Percentiles rank a stretch among this genome's conserved stretches.
Conservation (phyloP, 2,329 filamentous ascomycete genomes). For the Leptoxyphium fumago region DNA sequence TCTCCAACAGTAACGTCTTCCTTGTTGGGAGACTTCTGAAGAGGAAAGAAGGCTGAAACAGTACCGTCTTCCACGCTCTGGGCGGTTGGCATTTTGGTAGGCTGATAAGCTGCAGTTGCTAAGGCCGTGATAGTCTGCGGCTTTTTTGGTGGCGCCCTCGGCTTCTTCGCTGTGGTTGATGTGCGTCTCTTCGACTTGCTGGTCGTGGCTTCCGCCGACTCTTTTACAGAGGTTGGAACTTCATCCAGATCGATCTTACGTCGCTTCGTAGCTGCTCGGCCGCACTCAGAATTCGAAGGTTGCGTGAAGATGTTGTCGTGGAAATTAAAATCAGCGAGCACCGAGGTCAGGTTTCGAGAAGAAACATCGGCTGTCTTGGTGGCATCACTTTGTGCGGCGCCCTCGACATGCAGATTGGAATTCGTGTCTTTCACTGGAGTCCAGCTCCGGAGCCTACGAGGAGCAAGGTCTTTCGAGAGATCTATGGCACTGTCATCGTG, state of each 20-base stretch:
- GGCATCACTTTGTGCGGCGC: background rate
- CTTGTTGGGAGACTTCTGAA: slow-evolving; percentile 4
- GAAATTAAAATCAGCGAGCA: background rate
- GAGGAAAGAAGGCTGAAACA: slow-evolving; percentile 33
- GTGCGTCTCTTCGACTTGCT: slow-evolving; percentile 15
- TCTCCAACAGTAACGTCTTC: background rate
- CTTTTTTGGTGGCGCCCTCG: slow-evolving; percentile 51
- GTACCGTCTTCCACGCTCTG: slow-evolving; percentile 10
- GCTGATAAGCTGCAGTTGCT: slow-evolving; percentile 55
- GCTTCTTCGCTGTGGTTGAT: slow-evolving; percentile 21
- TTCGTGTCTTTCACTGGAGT: background rate
- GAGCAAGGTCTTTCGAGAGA: background rate
- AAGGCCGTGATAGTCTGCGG: slow-evolving; percentile 63
- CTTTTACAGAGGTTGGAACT: background rate
- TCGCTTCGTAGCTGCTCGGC: slow-evolving; percentile 5
- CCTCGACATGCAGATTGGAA: background rate
- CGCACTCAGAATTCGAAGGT: background rate
- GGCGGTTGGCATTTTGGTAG: slow-evolving; percentile 17
- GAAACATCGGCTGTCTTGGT: background rate
- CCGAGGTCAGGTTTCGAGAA: background rate
- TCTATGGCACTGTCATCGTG: background rate
- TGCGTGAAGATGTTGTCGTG: background rate
- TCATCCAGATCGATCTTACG: slow-evolving; percentile 7
- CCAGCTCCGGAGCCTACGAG: background rate
- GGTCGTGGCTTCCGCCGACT: slow-evolving; percentile 11